Conservation (phyloP, 257 asterid species). For the Solanum chiquidenum region DNA sequence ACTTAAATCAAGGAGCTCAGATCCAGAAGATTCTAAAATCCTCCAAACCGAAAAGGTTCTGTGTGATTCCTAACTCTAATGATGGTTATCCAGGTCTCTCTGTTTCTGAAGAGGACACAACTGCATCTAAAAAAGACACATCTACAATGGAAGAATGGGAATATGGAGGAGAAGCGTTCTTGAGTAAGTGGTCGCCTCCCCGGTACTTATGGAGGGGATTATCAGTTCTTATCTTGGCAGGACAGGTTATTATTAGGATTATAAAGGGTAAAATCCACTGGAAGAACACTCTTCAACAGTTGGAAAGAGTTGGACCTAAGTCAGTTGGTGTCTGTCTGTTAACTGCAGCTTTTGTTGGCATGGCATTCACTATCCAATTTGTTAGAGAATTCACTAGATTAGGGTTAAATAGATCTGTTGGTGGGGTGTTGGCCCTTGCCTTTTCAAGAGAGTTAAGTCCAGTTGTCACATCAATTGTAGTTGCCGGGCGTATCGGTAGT, state of each 20-base stretch:
- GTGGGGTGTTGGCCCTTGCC: constrained; percentile 92
- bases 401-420: constrained; percentile 85
- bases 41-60: constrained; percentile 12
- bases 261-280: constrained; percentile 71
- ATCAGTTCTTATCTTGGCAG: constrained; percentile 57
- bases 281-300: constrained; percentile 81
- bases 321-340: constrained; percentile 89
- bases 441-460: constrained; percentile 90
- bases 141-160: constrained; percentile 12
- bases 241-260: constrained; percentile 58
- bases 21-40: constrained; percentile 17
- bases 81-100: constrained; percentile 46
- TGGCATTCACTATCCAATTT: constrained; percentile 96
- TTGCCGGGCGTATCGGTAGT: constrained; percentile 92
- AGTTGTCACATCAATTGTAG: constrained; percentile 80
- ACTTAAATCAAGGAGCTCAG: constrained; percentile 20
- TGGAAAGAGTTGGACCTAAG: constrained; percentile 83
- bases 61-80: constrained; percentile 27
- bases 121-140: constrained; percentile 13
- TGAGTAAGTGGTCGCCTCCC: constrained; percentile 81
- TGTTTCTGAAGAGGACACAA: constrained; percentile 26
- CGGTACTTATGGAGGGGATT: constrained; percentile 89
- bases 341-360: constrained; percentile 88
- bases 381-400: constrained; percentile 87
- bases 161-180: constrained; percentile 27